phyloP scores from a whole-genome alignment of 768 basidiomycete species.

The Botryobasidium botryosum region DNA sequence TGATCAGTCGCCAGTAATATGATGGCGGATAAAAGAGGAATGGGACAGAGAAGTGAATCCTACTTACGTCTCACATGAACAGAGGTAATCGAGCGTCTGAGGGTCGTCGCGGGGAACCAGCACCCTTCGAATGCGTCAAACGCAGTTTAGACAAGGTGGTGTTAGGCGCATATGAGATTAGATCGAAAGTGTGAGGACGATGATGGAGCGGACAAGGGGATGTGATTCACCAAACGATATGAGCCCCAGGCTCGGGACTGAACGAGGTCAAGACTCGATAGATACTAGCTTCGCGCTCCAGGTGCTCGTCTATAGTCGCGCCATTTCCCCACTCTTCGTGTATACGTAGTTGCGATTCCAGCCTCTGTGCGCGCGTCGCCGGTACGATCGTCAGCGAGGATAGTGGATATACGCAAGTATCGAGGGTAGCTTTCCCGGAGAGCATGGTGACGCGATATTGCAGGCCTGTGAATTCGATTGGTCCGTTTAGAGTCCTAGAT shows the following conservation, averaged over 20 bases:
- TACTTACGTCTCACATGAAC: conserved; percentile 45
- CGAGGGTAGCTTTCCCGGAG: too few species aligned
- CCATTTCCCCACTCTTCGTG: conserved; percentile 29
- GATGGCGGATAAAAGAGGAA: neutral
- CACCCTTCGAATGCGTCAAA: conserved; percentile 27
- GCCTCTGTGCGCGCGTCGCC: neutral
- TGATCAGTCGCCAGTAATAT: conserved; percentile 15
- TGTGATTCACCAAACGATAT: too few species aligned
- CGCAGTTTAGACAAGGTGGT: neutral
- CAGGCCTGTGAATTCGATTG: too few species aligned
- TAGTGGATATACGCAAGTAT: too few species aligned
- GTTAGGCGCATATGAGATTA: conserved; percentile 1
- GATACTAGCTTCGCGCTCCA: conserved; percentile 26
- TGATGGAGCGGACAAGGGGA: too few species aligned
- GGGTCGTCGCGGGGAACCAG: conserved; percentile 36
- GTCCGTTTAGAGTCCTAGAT: too few species aligned
- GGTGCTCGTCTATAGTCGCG: conserved; percentile 29
- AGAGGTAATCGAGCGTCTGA: conserved; percentile 35
- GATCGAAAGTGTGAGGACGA: conserved; percentile 35
- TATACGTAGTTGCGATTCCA: conserved; percentile 19
- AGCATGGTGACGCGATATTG: too few species aligned
- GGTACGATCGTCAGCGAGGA: conserved; percentile 1
- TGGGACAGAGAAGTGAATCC: too few species aligned
- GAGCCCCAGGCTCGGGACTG: too few species aligned
- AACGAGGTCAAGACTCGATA: conserved; percentile 29